Conservation (phyloP, 306 rosid species). For the Hylodesmum podocarpum region DNA sequence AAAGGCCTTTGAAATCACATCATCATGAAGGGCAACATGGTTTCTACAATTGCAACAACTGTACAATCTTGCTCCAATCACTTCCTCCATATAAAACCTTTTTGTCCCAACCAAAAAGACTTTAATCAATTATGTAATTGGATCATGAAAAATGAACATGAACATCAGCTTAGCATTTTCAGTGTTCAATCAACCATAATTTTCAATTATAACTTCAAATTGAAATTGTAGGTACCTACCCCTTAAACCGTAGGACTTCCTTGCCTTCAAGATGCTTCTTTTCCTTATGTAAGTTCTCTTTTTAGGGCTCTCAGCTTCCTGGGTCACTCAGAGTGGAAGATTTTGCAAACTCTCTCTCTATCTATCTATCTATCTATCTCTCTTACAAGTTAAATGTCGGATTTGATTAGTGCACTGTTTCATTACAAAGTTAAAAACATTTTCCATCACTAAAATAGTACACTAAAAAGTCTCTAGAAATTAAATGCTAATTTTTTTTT, state of each 20-base stretch:
- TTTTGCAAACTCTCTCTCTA: neutral
- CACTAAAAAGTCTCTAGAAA: neutral
- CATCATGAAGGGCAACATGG: slow-evolving; percentile 66
- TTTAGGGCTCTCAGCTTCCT: slow-evolving; percentile 20
- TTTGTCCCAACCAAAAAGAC: neutral
- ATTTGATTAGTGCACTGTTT: slow-evolving; percentile 12
- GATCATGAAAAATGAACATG: neutral
- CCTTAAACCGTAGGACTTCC: neutral
- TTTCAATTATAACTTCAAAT: neutral
- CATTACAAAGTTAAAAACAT: neutral
- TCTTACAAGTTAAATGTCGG: neutral
- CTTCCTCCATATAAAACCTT: slow-evolving; percentile 44
- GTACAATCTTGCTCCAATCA: slow-evolving; percentile 58
- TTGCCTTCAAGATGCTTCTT: neutral
- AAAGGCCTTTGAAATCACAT: slow-evolving; percentile 66
- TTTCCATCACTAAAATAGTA: neutral
- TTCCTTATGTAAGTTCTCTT: neutral
- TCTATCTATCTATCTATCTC: no score
- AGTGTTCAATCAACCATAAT: neutral
- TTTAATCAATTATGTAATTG: neutral
- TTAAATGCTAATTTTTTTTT: neutral
- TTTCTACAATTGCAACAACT: slow-evolving; percentile 60
- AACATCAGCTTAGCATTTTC: neutral
- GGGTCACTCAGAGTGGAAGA: neutral
- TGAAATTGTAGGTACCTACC: slow-evolving; percentile 27